A percentile compares a stretch with the other conserved stretches of the same genome.
These are phyloP conservation scores for Cymodocea nodosa DNA, from an alignment of 116 monocot genomes.

Conservation along the genomic window DNA sequence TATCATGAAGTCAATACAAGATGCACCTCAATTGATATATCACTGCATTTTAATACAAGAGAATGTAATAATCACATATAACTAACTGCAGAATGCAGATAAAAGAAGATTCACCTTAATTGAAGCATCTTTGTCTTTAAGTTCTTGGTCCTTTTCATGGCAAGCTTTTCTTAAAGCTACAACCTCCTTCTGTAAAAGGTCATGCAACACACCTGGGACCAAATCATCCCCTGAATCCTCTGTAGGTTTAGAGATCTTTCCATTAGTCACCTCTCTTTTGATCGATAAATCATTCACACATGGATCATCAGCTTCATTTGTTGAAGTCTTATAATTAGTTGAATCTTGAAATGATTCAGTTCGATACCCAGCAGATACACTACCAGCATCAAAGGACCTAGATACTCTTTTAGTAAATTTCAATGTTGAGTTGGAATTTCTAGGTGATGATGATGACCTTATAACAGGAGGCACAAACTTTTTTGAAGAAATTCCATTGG, in stretches of 20 bases:
- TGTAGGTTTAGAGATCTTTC: background rate
- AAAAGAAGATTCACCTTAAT: conserved; percentile 61
- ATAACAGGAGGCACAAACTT: conserved; percentile 21
- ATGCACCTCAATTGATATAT: too few species aligned
- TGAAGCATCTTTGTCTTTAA: conserved; percentile 71
- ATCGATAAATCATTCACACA: conserved; percentile 9
- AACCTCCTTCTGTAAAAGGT: conserved; percentile 78
- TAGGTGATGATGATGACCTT: conserved; percentile 32
- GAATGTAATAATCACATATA: background rate
- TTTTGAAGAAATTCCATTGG: conserved; percentile 9
- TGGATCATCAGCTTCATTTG: conserved; percentile 21
- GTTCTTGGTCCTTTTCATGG: conserved; percentile 61
- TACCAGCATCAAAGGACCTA: conserved; percentile 67
- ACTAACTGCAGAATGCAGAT: background rate
- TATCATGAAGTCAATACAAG: background rate
- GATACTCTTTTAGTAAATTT: conserved; percentile 59
- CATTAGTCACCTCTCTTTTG: conserved; percentile 8
- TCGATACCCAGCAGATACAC: conserved; percentile 24
- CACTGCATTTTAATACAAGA: background rate
- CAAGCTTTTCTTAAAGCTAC: conserved; percentile 64
- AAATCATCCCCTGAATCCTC: conserved; percentile 22
- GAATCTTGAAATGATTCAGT: conserved; percentile 26
- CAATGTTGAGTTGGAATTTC: conserved; percentile 22
- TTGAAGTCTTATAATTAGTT: conserved; percentile 13
- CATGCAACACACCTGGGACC: conserved; percentile 65